Percentiles rank a stretch among this genome's conserved stretches.
phyloP scores from a whole-genome alignment of 768 basidiomycete genomes.

The Tricholoma bakamatsutake region DNA sequence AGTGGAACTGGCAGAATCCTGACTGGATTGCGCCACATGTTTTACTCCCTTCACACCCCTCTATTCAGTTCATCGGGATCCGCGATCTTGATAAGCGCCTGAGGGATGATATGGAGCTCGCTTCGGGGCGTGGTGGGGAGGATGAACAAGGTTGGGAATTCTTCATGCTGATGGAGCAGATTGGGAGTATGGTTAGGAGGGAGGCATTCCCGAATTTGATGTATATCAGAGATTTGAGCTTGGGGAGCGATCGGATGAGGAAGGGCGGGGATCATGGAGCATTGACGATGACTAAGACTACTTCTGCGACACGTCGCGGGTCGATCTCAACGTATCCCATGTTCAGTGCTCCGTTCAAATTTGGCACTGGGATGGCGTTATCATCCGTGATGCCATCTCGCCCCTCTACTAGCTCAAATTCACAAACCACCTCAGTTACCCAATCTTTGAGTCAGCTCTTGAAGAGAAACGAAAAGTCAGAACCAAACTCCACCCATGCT shows the following conservation, averaged over 20 bases:
- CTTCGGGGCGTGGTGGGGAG: neutral
- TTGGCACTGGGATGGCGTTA: neutral
- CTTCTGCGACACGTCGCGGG: neutral
- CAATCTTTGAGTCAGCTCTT: neutral
- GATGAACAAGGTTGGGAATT: constrained; percentile 30
- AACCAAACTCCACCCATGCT: neutral
- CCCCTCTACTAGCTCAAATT: neutral
- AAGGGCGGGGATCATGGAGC: constrained; percentile 14
- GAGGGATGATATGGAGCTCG: constrained; percentile 31
- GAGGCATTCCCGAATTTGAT: constrained; percentile 58
- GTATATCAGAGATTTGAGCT: constrained; percentile 62
- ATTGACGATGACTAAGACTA: constrained; percentile 1
- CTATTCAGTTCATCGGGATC: constrained; percentile 62
- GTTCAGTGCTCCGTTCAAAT: neutral
- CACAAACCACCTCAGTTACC: neutral
- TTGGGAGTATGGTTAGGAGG: constrained; percentile 48
- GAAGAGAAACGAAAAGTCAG: neutral
- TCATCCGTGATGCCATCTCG: too few relatives aligned
- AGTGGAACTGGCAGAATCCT: constrained; percentile 75
- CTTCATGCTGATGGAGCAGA: constrained; percentile 61
- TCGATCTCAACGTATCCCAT: neutral
- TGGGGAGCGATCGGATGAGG: constrained; percentile 51
- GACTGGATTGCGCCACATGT: constrained; percentile 81
- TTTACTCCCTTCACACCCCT: constrained; percentile 57
- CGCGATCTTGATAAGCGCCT: constrained; percentile 65